Conservation (phyloP, 257 asterid species). For the Ophiorrhiza pumila region DNA sequence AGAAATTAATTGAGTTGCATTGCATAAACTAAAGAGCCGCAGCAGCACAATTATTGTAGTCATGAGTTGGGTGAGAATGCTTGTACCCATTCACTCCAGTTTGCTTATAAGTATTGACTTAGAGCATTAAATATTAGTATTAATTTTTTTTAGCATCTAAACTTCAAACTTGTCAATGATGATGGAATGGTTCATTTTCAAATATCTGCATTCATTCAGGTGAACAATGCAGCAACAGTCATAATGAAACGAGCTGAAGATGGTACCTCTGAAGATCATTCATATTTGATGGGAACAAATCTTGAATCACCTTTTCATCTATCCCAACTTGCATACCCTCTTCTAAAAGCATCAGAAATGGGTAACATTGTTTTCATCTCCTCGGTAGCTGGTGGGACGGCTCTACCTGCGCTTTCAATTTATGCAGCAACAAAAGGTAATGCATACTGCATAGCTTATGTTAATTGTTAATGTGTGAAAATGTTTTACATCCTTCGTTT, state of each 20-base stretch:
- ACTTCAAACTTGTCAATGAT: too few species aligned
- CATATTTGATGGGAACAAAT: slow-evolving; percentile 21
- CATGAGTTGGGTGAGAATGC: background rate
- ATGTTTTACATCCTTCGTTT: background rate
- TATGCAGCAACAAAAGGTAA: slow-evolving; percentile 35
- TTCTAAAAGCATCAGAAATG: slow-evolving; percentile 25
- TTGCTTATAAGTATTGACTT: too few species aligned
- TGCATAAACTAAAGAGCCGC: too few species aligned
- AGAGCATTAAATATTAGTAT: too few species aligned
- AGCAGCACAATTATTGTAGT: too few species aligned
- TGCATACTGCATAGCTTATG: background rate
- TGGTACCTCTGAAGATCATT: slow-evolving; percentile 19
- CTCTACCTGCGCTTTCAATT: slow-evolving; percentile 21
- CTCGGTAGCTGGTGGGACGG: slow-evolving; percentile 23
- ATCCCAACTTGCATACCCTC: slow-evolving; percentile 29
- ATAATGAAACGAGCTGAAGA: slow-evolving; percentile 20
- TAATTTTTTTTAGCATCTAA: background rate
- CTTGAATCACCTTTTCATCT: slow-evolving; percentile 32
- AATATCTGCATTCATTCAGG: background rate
- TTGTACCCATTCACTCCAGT: too few species aligned
- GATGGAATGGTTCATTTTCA: background rate
- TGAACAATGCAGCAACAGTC: slow-evolving; percentile 29
- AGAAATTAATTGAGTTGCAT: too few species aligned
- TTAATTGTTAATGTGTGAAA: background rate
- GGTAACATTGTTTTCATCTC: slow-evolving; percentile 33